Conservation (phyloP, 768 basidiomycete species). For the Tulasnella sp. region DNA sequence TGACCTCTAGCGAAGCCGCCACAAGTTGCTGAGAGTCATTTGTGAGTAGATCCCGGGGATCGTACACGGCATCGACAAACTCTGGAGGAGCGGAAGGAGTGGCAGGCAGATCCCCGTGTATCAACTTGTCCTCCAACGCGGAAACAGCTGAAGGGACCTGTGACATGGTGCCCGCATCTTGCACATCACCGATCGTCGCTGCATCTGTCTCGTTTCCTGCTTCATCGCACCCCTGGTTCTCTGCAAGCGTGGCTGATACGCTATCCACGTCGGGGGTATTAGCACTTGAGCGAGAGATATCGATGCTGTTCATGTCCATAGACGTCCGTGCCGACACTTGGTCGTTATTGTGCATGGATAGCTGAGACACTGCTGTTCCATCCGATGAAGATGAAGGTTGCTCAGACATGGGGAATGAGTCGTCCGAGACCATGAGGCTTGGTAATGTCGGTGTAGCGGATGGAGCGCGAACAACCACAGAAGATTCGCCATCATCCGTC, state of each 20-base stretch:
- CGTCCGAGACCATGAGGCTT: neutral
- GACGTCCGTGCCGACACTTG: slow-evolving; percentile 2
- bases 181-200: slow-evolving; percentile 20
- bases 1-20: slow-evolving; percentile 75
- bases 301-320: slow-evolving; percentile 1
- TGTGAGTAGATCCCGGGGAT: slow-evolving; percentile 75
- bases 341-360: neutral
- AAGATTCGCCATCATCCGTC: neutral
- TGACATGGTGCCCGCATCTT: slow-evolving; percentile 39
- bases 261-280: neutral
- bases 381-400: slow-evolving; percentile 7
- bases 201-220: neutral
- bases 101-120: slow-evolving; percentile 41
- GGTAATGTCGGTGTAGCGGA: neutral
- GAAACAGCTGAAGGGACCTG: slow-evolving; percentile 23
- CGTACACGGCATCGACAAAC: slow-evolving; percentile 33
- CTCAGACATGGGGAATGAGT: neutral
- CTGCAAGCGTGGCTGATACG: neutral
- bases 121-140: slow-evolving; percentile 46
- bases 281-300: neutral
- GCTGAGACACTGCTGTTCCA: slow-evolving; percentile 5
- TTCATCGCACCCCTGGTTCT: neutral
- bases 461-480: neutral
- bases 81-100: slow-evolving; percentile 32
- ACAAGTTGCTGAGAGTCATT: slow-evolving; percentile 84